These are phyloP conservation scores for Fusarium continuum DNA, from an alignment of 2,329 filamentous ascomycete species.

Conservation along the genomic window DNA sequence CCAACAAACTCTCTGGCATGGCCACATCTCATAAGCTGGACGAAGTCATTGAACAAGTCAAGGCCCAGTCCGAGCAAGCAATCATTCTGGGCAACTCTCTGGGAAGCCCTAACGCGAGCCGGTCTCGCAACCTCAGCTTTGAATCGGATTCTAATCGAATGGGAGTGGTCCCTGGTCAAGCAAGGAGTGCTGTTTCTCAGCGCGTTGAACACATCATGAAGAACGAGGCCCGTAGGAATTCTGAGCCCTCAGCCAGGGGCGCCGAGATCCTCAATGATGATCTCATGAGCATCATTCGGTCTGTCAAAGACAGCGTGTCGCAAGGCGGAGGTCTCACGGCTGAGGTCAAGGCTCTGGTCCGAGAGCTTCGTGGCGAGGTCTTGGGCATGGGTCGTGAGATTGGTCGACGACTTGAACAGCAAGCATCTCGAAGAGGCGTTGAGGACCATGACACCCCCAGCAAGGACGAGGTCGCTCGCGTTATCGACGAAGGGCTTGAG, in stretches of 20 bases:
- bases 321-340: slow-evolving; percentile 90
- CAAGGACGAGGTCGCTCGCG: slow-evolving; percentile 75
- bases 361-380: slow-evolving; percentile 90
- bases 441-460: slow-evolving; percentile 62
- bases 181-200: slow-evolving; percentile 49
- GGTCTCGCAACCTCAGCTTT: slow-evolving; percentile 52
- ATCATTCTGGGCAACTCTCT: slow-evolving; percentile 46
- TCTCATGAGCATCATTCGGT: slow-evolving; percentile 80
- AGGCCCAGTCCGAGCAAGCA: slow-evolving; percentile 57
- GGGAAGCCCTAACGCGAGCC: slow-evolving; percentile 26
- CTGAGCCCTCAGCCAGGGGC: slow-evolving; percentile 53
- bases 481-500: slow-evolving; percentile 81
- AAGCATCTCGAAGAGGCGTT: slow-evolving; percentile 60
- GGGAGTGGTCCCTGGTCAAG: slow-evolving; percentile 49
- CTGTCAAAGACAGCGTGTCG: slow-evolving; percentile 89
- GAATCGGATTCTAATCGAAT: slow-evolving; percentile 49
- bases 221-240: slow-evolving; percentile 55
- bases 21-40: slow-evolving; percentile 71
- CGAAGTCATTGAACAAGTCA: slow-evolving; percentile 73
- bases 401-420: slow-evolving; percentile 79
- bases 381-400: slow-evolving; percentile 94
- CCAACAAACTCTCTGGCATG: slow-evolving; percentile 74
- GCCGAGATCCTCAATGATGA: slow-evolving; percentile 77
- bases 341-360: slow-evolving; percentile 89
- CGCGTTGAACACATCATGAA: slow-evolving; percentile 57